These are phyloP conservation scores for Epicoccum sorghinum DNA, from an alignment of 2,329 filamentous ascomycete genomes.

Conservation along the genomic window DNA sequence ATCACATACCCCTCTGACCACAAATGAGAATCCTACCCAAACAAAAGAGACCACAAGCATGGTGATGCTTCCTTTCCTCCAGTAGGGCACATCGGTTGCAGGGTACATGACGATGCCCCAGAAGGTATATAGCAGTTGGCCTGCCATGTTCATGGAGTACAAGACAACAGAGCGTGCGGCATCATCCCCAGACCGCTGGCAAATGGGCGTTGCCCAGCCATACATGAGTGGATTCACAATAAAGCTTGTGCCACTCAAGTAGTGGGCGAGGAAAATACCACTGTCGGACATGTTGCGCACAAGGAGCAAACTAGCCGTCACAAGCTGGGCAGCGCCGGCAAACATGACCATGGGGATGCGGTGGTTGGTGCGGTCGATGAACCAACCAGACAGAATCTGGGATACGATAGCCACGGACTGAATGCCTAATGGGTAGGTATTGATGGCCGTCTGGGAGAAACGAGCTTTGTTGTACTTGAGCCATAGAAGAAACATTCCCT, in stretches of 20 bases:
- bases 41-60: conserved; percentile 40
- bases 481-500: conserved; percentile 30
- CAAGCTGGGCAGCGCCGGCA: conserved; percentile 38
- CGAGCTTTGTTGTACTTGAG: conserved; percentile 23
- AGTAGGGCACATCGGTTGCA: conserved; percentile 52
- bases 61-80: conserved; percentile 46
- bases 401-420: conserved; percentile 62
- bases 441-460: conserved; percentile 54
- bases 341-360: conserved; percentile 44
- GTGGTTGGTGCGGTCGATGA: conserved; percentile 45
- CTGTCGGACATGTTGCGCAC: conserved; percentile 37
- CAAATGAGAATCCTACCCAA: conserved; percentile 17
- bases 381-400: conserved; percentile 41
- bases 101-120: conserved; percentile 54
- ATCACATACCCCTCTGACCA: conserved; percentile 26
- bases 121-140: conserved; percentile 50
- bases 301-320: conserved; percentile 40
- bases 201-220: conserved; percentile 49
- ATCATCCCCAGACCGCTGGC: conserved; percentile 48
- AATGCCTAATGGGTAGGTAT: conserved; percentile 64
- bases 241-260: conserved; percentile 46
- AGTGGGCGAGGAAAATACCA: conserved; percentile 45
- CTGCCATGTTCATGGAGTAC: conserved; percentile 48
- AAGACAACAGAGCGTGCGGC: conserved; percentile 49
- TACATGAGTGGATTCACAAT: conserved; percentile 48